Base-by-base conservation (phyloP, 768 basidiomycete genomes). In the Hemileccinum rubropunctum region DNA sequence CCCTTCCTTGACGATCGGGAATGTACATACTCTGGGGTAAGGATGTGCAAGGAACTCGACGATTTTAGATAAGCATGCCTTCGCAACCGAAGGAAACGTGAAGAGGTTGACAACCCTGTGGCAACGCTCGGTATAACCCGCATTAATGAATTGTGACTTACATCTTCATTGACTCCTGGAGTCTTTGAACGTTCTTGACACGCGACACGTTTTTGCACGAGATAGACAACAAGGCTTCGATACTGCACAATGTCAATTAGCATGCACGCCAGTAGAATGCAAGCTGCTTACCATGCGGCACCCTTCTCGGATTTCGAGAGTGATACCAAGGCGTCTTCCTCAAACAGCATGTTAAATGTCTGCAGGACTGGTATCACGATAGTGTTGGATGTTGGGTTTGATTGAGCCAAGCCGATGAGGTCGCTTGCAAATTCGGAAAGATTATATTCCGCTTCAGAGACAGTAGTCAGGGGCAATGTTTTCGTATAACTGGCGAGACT, bases 141-240 rank as follows among this genome's bases (percentile, higher is more conserved):
- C 44, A 44, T 50, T 54, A 53, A 56, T 57, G 33, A 47, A 71
- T 76, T 54, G 51, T 58, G 61, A 60, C 62, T 53, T 59, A 95
- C 95, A 90, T 81, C 66, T 86, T 89, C 89, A 92, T 91, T 4
- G 84, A 83, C 51, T 86, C 82, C 11, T 79, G 76, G 20, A 97
- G 83, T 47, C 95, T 72, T 57, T 87, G 87, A n/a, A 91, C 71
- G 54, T 82, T 95, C 71, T 93, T 97, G 48, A 94, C 66, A 26
- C 79, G 80, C 14, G 74, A 69, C 10, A 89, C 74, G 62, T 86
- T 85, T 60, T 73, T 81, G 15, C 80, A 77, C 26, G 79, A 75
- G 42, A 91, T 68, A 11, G 73, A 60, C 27, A 89, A 68, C 47
- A 92, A 63, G 13, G 68, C 64, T 28, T 73, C 66, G 32, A 90